phyloP scores from a whole-genome alignment of 73 alveolate genomes.

The Tetrahymena elliotti region DNA sequence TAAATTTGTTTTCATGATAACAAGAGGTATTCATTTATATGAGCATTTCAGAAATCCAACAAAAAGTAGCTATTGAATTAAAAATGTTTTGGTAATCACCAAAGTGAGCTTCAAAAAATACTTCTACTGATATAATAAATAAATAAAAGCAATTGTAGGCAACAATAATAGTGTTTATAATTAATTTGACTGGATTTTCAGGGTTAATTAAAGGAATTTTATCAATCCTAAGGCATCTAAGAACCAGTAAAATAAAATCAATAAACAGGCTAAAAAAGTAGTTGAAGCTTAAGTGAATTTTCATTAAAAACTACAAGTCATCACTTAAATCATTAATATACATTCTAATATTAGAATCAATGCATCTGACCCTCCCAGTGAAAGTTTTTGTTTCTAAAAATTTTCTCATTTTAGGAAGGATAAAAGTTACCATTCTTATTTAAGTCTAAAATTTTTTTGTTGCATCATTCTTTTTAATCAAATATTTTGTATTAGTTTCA shows the following conservation, averaged over 20 bases:
- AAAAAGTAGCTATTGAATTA: neutral
- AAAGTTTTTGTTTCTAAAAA: neutral
- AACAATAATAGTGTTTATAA: neutral
- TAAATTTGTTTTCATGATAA: neutral
- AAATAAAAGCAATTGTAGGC: neutral
- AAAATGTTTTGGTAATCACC: neutral
- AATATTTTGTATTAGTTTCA: neutral
- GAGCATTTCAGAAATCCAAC: neutral
- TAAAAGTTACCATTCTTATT: neutral
- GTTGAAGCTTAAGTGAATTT: neutral
- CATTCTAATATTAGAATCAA: neutral
- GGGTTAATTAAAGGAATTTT: neutral
- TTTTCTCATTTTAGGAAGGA: neutral
- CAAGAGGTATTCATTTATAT: neutral
- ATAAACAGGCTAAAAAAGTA: neutral
- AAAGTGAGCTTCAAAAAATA: neutral
- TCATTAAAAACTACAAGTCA: neutral
- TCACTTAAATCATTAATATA: neutral
- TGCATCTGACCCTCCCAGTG: neutral
- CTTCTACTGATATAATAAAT: neutral
- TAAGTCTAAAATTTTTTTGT: neutral
- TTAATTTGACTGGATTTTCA: neutral
- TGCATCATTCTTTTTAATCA: neutral
- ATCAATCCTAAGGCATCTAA: neutral
- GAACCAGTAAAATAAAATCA: neutral